Percentiles rank a stretch among this genome's conserved stretches.
Evolutionary conservation across 768 basidiomycete genomes (phyloP).

Genomic region (Lyophyllum semitale): DNA sequence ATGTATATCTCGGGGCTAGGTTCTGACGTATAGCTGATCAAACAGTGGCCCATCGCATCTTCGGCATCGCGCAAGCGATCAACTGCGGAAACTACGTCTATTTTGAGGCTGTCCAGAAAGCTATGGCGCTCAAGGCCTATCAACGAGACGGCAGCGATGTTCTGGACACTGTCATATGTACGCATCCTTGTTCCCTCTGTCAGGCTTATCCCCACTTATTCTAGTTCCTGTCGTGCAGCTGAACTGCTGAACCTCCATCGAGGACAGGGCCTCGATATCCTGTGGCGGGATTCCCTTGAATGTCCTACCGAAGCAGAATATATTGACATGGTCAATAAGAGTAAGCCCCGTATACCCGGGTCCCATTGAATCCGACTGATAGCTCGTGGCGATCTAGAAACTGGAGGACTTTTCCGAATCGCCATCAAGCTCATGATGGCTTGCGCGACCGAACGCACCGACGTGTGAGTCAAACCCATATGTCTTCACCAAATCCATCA

Average conservation of each 20-base stretch:
- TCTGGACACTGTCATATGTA: slow-evolving; percentile 2
- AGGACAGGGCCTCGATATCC: slow-evolving; percentile 90
- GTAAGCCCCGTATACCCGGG: slow-evolving; percentile 39
- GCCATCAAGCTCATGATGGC: slow-evolving; percentile 97
- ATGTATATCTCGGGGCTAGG: too few species aligned
- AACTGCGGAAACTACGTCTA: slow-evolving; percentile 50
- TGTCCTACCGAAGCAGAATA: slow-evolving; percentile 96
- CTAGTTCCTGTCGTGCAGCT: background rate
- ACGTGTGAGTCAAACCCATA: slow-evolving; percentile 47
- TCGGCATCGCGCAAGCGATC: background rate
- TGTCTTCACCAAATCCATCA: background rate
- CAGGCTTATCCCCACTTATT: background rate
- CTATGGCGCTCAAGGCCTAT: background rate
- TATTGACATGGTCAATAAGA: slow-evolving; percentile 92
- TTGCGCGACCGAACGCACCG: slow-evolving; percentile 59
- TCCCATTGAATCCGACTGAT: too few species aligned
- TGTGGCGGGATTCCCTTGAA: slow-evolving; percentile 88
- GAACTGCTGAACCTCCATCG: background rate
- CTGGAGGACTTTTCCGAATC: too few species aligned
- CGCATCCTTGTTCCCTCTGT: background rate
- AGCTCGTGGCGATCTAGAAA: too few species aligned
- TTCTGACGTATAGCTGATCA: too few species aligned
- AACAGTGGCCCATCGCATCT: background rate
- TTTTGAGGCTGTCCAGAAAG: slow-evolving; percentile 86
- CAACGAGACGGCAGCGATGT: too few species aligned